Evolutionary conservation across 306 rosid genomes (phyloP).

Genomic region (Adenanthera pavonina): DNA sequence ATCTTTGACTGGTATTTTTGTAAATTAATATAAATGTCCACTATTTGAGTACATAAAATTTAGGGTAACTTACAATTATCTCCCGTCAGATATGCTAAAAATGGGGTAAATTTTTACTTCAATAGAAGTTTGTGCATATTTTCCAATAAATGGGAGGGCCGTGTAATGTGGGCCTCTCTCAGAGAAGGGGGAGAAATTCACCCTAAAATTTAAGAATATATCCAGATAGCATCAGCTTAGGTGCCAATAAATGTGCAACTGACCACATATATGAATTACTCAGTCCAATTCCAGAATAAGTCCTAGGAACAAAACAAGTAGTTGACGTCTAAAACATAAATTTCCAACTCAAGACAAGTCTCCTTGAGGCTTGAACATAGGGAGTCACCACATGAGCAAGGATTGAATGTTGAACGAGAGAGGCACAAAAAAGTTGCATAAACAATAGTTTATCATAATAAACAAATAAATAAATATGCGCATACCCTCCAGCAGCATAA

Average conservation of each 20-base stretch:
- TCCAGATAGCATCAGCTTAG: not conserved
- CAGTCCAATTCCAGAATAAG: not conserved
- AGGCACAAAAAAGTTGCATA: constrained; percentile 20
- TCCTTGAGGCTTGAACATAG: constrained; percentile 3
- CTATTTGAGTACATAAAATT: not conserved
- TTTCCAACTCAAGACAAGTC: constrained; percentile 8
- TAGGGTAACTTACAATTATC: not conserved
- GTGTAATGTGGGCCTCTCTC: not conserved
- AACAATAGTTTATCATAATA: not conserved
- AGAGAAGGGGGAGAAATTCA: not conserved
- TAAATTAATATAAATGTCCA: not conserved
- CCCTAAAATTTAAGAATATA: not conserved
- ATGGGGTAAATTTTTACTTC: not conserved
- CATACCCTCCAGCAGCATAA: constrained; percentile 98
- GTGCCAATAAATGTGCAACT: not conserved
- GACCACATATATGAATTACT: not conserved
- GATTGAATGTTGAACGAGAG: not conserved
- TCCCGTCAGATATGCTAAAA: not conserved
- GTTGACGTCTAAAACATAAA: not conserved
- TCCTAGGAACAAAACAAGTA: not conserved
- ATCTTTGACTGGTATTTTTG: not conserved
- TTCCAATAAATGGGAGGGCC: not conserved
- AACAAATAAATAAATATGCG: constrained; percentile 18
- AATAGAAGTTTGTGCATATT: not conserved
- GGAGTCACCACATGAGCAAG: not conserved